Base-by-base conservation (phyloP, 352 stramenopile genomes). In the Phytophthora foliorum region DNA sequence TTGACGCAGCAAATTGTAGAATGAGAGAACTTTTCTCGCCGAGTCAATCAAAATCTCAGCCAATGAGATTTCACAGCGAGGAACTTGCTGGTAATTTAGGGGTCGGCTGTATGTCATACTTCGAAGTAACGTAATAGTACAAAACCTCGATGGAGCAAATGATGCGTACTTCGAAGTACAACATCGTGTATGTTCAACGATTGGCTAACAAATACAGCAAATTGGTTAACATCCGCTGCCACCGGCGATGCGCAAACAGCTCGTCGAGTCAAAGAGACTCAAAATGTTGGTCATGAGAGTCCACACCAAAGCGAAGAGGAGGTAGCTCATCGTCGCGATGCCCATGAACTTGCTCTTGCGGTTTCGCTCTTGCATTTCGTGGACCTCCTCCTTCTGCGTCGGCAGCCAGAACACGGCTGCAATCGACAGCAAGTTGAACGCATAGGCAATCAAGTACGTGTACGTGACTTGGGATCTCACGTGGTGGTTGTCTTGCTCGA, bases 221-320 rank as follows among this genome's bases (percentile, higher is more conserved):
- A 19, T 16, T 19, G n/a, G 2, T 45, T 46, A 63, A 44, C 56
- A 85, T 5, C 76, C 72, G 17, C 27, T 82, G 22, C 78, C 75
- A 19, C 78, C 78, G 16, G 75, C 74, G 39, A 82, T 85, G 17
- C 71, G 64, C 7, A 85, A 53, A 25, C 77, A 85, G 34, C 64
- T 72, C 13, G 81, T 88, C 6, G 67, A 75, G 14, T 76, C 63
- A 25, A 63, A 84, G 16, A 88, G 46, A 34, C 71, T 80, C 11
- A 90, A 46, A 32, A 88, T 55, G 57, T 88, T 88, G 36, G 73
- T 85, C 72, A 80, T 85, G 42, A 88, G 29, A 19, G 77, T 80
- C 76, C 77, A 88, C 16, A 42, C 27, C 27, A 88, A 57, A 17
- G 53, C 45, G 72, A 87, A 82, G 14, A 31, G 49, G 5, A 83